phyloP scores from a whole-genome alignment of 257 asterid species.

The Thymus quinquecostatus region DNA sequence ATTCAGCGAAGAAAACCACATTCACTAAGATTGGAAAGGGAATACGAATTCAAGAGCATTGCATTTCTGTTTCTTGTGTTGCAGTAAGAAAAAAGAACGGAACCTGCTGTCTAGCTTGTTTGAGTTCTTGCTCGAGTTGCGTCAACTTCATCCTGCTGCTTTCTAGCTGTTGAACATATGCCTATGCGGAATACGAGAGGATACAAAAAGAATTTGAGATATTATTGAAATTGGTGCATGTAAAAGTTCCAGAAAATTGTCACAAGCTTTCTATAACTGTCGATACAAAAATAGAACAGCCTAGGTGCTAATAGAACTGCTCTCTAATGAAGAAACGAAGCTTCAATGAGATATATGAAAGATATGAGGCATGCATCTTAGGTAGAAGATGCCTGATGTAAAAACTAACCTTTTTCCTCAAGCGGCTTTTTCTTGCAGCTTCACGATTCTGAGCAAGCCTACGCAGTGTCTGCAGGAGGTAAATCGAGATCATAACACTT shows the following conservation, averaged over 20 bases:
- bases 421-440: conserved; percentile 97
- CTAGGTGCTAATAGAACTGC: not conserved
- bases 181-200: conserved; percentile 48
- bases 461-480: conserved; percentile 61
- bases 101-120: conserved; percentile 97
- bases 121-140: conserved; percentile 97
- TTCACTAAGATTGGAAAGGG: conserved; percentile 33
- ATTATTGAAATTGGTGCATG: conserved; percentile 9
- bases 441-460: conserved; percentile 99
- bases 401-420: conserved; percentile 70
- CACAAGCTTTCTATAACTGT: not conserved
- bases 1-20: conserved; percentile 44
- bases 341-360: not conserved
- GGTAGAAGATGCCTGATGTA: conserved; percentile 8
- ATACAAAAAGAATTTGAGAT: conserved; percentile 10
- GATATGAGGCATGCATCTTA: conserved; percentile 4
- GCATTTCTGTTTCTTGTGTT: conserved; percentile 17
- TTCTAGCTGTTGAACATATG: conserved; percentile 95
- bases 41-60: conserved; percentile 17
- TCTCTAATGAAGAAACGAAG: conserved; percentile 2
- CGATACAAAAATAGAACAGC: not conserved
- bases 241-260: not conserved
- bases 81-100: conserved; percentile 25
- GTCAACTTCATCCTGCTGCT: conserved; percentile 98
- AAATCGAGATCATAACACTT: conserved; percentile 27